Conservation (phyloP, 106 monocot species). For the Platanthera zijinensis region DNA sequence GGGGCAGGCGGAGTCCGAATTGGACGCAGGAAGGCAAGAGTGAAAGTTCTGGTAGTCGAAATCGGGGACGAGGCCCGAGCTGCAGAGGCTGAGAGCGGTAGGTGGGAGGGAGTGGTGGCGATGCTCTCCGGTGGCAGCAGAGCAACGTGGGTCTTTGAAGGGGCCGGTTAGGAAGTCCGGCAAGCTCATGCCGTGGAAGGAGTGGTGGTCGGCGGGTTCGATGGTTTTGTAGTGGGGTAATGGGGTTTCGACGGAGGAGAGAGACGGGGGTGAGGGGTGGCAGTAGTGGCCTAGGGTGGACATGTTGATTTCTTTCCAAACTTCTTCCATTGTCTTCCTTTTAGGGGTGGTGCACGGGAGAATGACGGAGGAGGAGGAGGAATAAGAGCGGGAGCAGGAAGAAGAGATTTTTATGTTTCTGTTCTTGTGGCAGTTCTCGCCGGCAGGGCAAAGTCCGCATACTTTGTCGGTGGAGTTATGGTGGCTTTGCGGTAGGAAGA, state of each 20-base stretch:
- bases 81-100: slow-evolving; percentile 23
- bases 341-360: not conserved
- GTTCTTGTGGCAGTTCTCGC: too few relatives aligned
- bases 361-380: too few relatives aligned
- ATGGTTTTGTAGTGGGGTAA: not conserved
- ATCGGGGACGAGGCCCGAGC: not conserved
- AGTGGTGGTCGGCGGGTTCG: not conserved
- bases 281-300: slow-evolving; percentile 5
- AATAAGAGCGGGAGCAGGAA: too few relatives aligned
- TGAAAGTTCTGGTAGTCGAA: not conserved
- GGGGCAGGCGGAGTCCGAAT: slow-evolving; percentile 7
- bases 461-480: too few relatives aligned
- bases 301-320: slow-evolving; percentile 60
- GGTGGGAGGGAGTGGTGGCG: not conserved
- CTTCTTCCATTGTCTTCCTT: slow-evolving; percentile 50
- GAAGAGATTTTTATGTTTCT: too few relatives aligned
- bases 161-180: slow-evolving; percentile 54
- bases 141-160: slow-evolving; percentile 4
- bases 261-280: not conserved
- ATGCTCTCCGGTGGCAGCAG: not conserved
- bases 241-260: not conserved
- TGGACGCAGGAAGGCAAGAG: not conserved
- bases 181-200: slow-evolving; percentile 24
- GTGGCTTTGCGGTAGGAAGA: too few relatives aligned
- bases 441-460: too few relatives aligned